Base-by-base conservation (phyloP, 2,329 filamentous ascomycete genomes). In the Aaosphaeria pasadenensis region DNA sequence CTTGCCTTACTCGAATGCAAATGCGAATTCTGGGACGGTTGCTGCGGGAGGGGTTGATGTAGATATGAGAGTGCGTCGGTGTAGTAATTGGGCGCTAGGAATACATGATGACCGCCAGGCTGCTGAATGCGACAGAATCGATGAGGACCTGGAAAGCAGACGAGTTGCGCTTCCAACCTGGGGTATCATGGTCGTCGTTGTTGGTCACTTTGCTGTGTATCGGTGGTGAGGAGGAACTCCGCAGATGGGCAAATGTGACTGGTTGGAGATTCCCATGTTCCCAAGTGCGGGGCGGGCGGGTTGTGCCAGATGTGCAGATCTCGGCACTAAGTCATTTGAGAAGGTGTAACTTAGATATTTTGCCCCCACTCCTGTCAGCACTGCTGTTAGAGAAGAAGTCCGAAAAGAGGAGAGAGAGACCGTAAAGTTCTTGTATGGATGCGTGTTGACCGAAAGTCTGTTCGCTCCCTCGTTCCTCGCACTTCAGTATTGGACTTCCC, bases 1-100 rank as follows among this genome's bases (percentile, higher is more conserved):
- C 51, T 56, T 56, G 51, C 72, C 63, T 62, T 71, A 80, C 78
- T 82, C 79, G 53, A 82, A 81, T 17, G 78, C 79, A 60, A 82
- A 82, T 28, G 76, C 79, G 59, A 79, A 80, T 51, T 74, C 71
- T 17, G 74, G 73, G 7, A 62, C 46, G 33, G 9, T 9, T 36
- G 33, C n/a, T 38, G 49, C 53, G 33, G 45, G 32, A 36, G 55
- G 50, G 30, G 52, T 44, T 47, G 52, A 41, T 32, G 65, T 51
- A 45, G 61, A 62, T 36, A 65, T 62, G 30, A 70, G 55, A 30
- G 41, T 43, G n/a, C 66, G 64, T 39, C 54, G 55, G 36, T 54
- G 39, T 36, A 44, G 46, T 30, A 33, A 42, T 11, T 43, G 46
- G 40, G 24, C 24, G 4, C 39, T 7, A 13, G 39, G 33, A 36